A percentile compares a stretch with the other conserved stretches of the same genome.
These are phyloP conservation scores for Paecilomyces niveus DNA, from an alignment of 2,329 filamentous ascomycete genomes.

Conservation along the genomic window DNA sequence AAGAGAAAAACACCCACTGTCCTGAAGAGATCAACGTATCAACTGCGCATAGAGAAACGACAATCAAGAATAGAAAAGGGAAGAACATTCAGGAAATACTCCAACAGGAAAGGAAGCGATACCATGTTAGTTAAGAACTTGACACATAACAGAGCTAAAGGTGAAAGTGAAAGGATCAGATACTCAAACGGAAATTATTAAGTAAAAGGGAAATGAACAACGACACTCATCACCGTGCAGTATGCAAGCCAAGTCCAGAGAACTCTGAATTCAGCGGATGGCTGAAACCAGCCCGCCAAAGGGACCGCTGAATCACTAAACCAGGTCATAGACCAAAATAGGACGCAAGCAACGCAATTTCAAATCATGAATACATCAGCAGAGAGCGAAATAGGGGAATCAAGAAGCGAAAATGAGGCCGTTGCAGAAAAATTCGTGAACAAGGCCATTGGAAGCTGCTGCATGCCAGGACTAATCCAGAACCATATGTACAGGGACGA, in stretches of 20 bases:
- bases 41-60: neutral
- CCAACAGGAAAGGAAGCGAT: neutral
- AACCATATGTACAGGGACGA: conserved; percentile 14
- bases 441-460: conserved; percentile 1
- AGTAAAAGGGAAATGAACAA: neutral
- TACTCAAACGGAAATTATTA: neutral
- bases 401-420: conserved; percentile 6
- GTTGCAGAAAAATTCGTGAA: conserved; percentile 4
- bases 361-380: neutral
- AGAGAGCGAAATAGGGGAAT: conserved; percentile 1
- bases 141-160: neutral
- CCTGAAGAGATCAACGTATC: neutral
- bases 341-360: neutral
- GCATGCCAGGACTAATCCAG: neutral
- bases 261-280: neutral
- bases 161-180: neutral
- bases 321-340: neutral
- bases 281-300: neutral
- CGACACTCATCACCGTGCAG: neutral
- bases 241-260: neutral
- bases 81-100: neutral
- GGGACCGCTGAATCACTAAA: neutral
- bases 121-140: neutral
- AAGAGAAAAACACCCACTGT: conserved; percentile 8
- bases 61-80: neutral